Base-by-base conservation (phyloP, 2,329 filamentous ascomycete species). In the Fusarium chlamydosporum region DNA sequence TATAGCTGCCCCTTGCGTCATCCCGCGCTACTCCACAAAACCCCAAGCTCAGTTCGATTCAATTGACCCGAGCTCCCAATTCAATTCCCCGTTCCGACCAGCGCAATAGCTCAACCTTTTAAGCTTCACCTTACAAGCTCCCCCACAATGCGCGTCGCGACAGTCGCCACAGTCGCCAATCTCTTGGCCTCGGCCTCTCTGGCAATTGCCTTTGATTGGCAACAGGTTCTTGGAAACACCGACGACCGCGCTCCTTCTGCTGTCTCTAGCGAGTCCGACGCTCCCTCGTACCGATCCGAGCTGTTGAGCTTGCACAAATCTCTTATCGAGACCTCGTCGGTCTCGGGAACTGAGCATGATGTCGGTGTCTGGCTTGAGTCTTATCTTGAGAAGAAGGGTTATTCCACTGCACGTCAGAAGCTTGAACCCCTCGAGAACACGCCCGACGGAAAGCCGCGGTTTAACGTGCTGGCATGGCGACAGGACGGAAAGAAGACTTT, bases 391-490 rank as follows among this genome's bases (percentile, higher is more conserved):
- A 65, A 75, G 3, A 79, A 75, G 23, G 79, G 80, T 57, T 88
- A 85, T 76, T 74, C 76, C 16, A 80, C 81, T 42, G 67, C 81
- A 48, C 76, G 80, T 8, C 82, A 88, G 68, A 73, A 71, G 40
- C 70, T 88, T 11, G 77, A 50, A 16, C 75, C 74, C 8, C 68
- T 71, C 16, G 68, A 76, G 7, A 77, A 79, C 51, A 74, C 76
- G 1, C 78, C 70, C 6, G 60, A 58, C 16, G 72, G 67, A 40
- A 59, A 71, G 18, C 67, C 74, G 27, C 76, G 79, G 51, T 94
- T 91, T 82, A 97, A 97, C 74, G 83, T 97, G 48, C 82, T 94
- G 40, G 94, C 94, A 3, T 93, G 83, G 84, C 82, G 80, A 1
- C 79, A 87, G 63, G 72, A 72, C 3, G 76, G 53, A 8, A 48